These are phyloP conservation scores for Macrocybe sp. DNA, from an alignment of 1,284 basidiomycete genomes.

Conservation along the genomic window DNA sequence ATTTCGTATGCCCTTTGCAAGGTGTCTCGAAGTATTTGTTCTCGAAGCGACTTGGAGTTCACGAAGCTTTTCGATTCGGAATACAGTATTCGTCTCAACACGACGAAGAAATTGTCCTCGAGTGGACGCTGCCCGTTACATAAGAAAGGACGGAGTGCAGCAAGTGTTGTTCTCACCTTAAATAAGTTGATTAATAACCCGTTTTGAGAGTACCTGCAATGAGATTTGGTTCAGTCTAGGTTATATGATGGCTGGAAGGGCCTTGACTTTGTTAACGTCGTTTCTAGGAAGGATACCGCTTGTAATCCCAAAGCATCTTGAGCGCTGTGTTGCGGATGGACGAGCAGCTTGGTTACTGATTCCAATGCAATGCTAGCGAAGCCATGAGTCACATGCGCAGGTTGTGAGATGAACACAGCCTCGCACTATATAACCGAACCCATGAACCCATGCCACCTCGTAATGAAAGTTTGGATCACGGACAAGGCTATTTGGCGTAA, in stretches of 20 bases:
- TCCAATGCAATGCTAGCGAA: constrained; percentile 38
- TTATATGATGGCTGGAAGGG: background rate
- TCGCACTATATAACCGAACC: constrained; percentile 50
- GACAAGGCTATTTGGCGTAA: constrained; percentile 58
- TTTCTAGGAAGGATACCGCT: constrained; percentile 48
- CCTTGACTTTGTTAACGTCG: constrained; percentile 42
- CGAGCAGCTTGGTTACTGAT: constrained; percentile 41
- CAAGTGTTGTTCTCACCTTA: constrained; percentile 35
- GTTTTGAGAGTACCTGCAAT: constrained; percentile 42
- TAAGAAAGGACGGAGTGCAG: background rate
- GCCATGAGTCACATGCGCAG: background rate
- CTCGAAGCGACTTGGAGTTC: constrained; percentile 35
- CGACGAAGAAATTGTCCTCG: constrained; percentile 44
- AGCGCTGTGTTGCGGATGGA: constrained; percentile 38
- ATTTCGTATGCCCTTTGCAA: constrained; percentile 42
- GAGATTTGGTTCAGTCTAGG: background rate
- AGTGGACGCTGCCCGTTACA: constrained; percentile 37
- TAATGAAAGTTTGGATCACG: constrained; percentile 56
- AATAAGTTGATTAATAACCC: constrained; percentile 53
- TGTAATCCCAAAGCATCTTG: constrained; percentile 58
- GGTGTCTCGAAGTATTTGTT: constrained; percentile 52
- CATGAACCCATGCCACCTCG: constrained; percentile 47
- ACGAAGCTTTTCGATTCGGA: constrained; percentile 27
- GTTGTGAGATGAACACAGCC: constrained; percentile 2
- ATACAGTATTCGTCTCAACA: constrained; percentile 45